phyloP scores from a whole-genome alignment of 2,329 filamentous ascomycete genomes.

The Rutstroemia sp. region DNA sequence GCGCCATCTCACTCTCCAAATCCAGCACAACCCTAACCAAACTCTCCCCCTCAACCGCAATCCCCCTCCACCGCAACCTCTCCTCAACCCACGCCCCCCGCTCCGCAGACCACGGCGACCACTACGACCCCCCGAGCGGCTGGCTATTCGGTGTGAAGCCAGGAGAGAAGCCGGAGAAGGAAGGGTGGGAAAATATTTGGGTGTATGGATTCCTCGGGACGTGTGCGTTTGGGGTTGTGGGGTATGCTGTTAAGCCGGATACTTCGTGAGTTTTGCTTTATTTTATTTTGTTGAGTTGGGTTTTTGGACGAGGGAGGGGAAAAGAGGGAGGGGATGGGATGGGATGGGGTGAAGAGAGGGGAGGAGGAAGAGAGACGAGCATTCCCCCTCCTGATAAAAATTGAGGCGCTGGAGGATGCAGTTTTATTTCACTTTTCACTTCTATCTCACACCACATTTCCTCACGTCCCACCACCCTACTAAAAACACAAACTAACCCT shows the following conservation, averaged over 20 bases:
- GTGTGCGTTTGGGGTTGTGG: constrained; percentile 64
- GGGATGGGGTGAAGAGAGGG: background rate
- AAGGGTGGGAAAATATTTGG: constrained; percentile 90
- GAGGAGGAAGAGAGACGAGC: background rate
- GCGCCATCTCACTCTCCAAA: background rate
- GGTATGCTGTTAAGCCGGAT: constrained; percentile 95
- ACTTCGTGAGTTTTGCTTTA: constrained; percentile 73
- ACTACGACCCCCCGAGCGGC: constrained; percentile 83
- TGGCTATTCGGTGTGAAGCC: constrained; percentile 94
- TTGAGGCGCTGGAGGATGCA: too few species aligned
- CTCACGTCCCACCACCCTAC: too few species aligned
- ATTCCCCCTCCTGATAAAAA: too few species aligned
- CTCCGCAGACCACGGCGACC: constrained; percentile 31
- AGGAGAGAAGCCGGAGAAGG: constrained; percentile 89
- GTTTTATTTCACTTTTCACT: too few species aligned
- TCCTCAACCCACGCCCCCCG: background rate
- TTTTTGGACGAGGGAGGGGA: background rate
- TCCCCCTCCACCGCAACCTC: background rate
- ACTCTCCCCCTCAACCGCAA: background rate
- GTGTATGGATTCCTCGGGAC: constrained; percentile 79
- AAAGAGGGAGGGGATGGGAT: background rate
- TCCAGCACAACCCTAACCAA: background rate
- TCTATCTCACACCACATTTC: too few species aligned
- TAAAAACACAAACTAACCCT: too few species aligned
- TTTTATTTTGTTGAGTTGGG: constrained; percentile 11